Conservation (phyloP, 2,329 filamentous ascomycete genomes). For the Venturia carpophila region DNA sequence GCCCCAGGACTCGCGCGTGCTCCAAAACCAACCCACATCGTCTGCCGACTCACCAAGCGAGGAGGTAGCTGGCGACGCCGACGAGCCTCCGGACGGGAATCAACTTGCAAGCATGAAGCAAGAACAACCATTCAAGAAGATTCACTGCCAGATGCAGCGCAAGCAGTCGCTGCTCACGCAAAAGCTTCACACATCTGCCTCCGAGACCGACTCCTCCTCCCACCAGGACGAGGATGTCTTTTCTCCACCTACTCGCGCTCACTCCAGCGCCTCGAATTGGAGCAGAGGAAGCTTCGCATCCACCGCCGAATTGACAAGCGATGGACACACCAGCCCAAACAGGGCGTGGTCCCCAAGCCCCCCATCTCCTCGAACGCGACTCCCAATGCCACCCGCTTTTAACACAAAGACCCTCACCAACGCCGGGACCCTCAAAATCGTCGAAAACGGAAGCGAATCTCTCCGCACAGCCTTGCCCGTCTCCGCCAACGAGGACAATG, state of each 20-base stretch:
- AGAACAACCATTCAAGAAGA: conserved; percentile 42
- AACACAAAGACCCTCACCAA: conserved; percentile 31
- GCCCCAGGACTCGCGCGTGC: conserved; percentile 15
- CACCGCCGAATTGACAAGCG: conserved; percentile 88
- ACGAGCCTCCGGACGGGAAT: conserved; percentile 73
- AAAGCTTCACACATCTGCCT: conserved; percentile 46
- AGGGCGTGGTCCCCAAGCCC: conserved; percentile 83
- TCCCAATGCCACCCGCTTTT: conserved; percentile 30
- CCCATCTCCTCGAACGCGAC: conserved; percentile 53
- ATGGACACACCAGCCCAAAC: conserved; percentile 81
- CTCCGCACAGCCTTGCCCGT: conserved; percentile 24
- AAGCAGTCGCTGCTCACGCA: conserved; percentile 85
- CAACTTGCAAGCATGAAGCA: conserved; percentile 33
- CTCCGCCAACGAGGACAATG: conserved; percentile 44
- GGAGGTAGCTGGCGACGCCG: conserved; percentile 66
- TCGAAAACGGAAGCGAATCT: conserved; percentile 29
- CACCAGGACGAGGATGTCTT: conserved; percentile 32
- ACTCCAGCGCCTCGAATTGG: conserved; percentile 57
- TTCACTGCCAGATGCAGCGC: conserved; percentile 43
- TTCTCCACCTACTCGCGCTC: conserved; percentile 33
- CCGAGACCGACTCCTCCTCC: conserved; percentile 37
- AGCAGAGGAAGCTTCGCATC: conserved; percentile 76
- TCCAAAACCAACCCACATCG: conserved; percentile 20
- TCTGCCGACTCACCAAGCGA: conserved; percentile 29
- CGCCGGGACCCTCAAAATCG: conserved; percentile 31